Evolutionary conservation across 331 rosid species (phyloP).

Genomic region (Arachis monticola): DNA sequence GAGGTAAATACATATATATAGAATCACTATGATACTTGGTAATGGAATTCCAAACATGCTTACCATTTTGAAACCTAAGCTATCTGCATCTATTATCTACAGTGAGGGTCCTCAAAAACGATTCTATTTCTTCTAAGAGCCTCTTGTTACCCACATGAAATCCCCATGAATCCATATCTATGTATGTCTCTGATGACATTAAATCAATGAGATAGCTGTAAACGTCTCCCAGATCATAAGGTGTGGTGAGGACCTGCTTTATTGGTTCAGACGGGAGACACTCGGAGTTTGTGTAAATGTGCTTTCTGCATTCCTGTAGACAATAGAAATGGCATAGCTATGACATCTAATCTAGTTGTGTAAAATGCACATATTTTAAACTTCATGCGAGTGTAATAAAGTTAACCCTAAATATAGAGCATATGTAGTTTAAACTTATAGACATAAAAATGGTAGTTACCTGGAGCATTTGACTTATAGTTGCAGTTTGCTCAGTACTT

Average conservation of each 20-base stretch:
- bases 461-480: conserved; percentile 59
- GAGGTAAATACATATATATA: background rate
- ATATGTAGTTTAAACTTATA: conserved; percentile 13
- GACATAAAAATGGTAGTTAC: conserved; percentile 42
- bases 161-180: conserved; percentile 44
- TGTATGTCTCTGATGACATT: conserved; percentile 8
- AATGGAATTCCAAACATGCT: conserved; percentile 6
- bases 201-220: too few relatives aligned
- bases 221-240: too few relatives aligned
- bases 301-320: too few relatives aligned
- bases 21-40: conserved; percentile 16
- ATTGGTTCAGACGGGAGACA: too few relatives aligned
- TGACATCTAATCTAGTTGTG: too few relatives aligned
- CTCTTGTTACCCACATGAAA: conserved; percentile 41
- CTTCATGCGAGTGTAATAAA: background rate
- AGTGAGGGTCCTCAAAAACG: conserved; percentile 57
- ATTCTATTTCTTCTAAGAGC: conserved; percentile 71
- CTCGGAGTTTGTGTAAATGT: too few relatives aligned
- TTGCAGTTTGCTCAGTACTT: too few relatives aligned
- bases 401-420: background rate
- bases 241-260: too few relatives aligned
- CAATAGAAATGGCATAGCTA: too few relatives aligned
- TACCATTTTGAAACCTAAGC: conserved; percentile 6
- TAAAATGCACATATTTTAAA: background rate
- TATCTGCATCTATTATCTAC: conserved; percentile 29